These are phyloP conservation scores for Pinguiococcus pyrenoidosus DNA, from an alignment of 108 stramenopile genomes.

Conservation along the genomic window DNA sequence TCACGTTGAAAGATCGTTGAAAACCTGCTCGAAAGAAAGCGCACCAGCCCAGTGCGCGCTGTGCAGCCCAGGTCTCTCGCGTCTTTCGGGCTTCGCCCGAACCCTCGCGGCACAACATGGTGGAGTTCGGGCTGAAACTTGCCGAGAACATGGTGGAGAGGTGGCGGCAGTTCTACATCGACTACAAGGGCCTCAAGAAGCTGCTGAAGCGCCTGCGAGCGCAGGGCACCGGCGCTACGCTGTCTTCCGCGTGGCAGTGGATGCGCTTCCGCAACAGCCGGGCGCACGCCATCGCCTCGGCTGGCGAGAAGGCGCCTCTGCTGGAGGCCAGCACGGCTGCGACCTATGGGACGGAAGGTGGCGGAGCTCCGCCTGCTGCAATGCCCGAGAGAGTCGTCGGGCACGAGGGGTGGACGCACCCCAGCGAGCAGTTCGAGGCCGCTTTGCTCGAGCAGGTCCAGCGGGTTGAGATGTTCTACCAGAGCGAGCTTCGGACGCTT, in stretches of 20 bases:
- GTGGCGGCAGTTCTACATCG: constrained; percentile 23
- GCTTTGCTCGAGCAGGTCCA: background rate
- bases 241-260: background rate
- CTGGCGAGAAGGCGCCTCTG: background rate
- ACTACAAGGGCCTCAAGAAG: constrained; percentile 21
- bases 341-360: background rate
- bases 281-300: background rate
- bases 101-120: too few species aligned
- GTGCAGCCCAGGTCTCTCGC: too few species aligned
- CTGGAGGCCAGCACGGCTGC: background rate
- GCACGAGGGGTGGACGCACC: background rate
- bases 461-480: background rate
- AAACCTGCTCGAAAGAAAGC: too few species aligned
- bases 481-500: background rate
- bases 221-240: background rate
- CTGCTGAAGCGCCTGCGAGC: constrained; percentile 5
- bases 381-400: background rate
- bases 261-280: background rate
- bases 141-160: constrained; percentile 23
- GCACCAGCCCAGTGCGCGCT: too few species aligned
- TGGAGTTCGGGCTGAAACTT: constrained; percentile 29
- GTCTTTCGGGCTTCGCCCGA: too few species aligned
- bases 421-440: background rate
- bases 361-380: background rate
- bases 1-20: too few species aligned